Conservation (phyloP, 768 basidiomycete species). For the Dacryopinax spathularia region DNA sequence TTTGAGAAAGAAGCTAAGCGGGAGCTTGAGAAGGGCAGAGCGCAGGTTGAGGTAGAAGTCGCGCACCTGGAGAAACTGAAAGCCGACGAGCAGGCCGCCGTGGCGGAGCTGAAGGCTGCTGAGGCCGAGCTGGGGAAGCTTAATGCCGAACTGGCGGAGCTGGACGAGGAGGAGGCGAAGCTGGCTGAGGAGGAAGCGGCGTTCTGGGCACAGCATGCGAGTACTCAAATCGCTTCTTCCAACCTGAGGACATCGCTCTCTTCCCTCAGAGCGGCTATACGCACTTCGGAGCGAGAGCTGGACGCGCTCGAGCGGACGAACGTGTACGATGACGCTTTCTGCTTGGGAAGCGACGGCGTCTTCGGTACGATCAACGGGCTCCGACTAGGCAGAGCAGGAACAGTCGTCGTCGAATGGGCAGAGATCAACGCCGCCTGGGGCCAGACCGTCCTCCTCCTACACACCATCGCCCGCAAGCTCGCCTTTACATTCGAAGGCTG, state of each 20-base stretch:
- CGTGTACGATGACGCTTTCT: conserved; percentile 91
- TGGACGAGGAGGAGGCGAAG: conserved; percentile 64
- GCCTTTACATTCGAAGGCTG: conserved; percentile 80
- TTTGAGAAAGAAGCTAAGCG: conserved; percentile 80
- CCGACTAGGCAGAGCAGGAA: conserved; percentile 73
- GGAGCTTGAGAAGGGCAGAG: conserved; percentile 56
- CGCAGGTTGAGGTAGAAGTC: conserved; percentile 59
- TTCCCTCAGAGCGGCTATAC: conserved; percentile 2
- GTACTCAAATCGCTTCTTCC: background rate
- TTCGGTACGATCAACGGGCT: conserved; percentile 98
- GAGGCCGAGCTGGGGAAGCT: conserved; percentile 66
- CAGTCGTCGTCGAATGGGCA: conserved; percentile 79
- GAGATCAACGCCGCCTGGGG: conserved; percentile 99
- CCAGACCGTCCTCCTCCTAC: conserved; percentile 77
- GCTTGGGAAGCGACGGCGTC: conserved; percentile 84
- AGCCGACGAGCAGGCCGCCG: conserved; percentile 42
- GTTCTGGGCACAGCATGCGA: conserved; percentile 12
- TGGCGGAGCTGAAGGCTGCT: conserved; percentile 59
- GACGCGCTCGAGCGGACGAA: conserved; percentile 74
- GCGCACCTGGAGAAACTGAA: conserved; percentile 43
- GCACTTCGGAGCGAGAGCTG: conserved; percentile 15
- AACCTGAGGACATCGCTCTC: conserved; percentile 8
- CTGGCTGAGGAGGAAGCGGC: conserved; percentile 75
- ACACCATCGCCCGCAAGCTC: conserved; percentile 82
- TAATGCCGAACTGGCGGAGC: conserved; percentile 49